These are phyloP conservation scores for Dipodascopsis tothii DNA, from an alignment of 805 yeast genomes.

Conservation along the genomic window DNA sequence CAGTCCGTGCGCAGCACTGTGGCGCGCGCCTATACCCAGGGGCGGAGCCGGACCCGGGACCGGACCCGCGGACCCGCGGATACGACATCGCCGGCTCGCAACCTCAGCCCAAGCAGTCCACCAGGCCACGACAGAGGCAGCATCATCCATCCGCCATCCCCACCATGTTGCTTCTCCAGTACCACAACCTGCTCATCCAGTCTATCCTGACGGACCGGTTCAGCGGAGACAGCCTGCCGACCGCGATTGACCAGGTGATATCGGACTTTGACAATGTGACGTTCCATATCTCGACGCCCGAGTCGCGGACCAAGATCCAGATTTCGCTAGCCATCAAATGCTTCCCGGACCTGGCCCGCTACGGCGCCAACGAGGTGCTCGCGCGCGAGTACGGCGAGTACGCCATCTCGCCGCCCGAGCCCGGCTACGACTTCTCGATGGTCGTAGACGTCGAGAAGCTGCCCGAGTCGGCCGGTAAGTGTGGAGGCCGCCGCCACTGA, in stretches of 20 bases:
- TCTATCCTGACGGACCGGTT: constrained; percentile 71
- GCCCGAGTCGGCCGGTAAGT: constrained; percentile 28
- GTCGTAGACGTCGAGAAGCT: constrained; percentile 51
- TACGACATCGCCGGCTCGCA: too few relatives aligned
- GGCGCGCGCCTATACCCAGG: too few relatives aligned
- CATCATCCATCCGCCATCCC: too few relatives aligned
- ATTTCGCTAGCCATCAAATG: constrained; percentile 69
- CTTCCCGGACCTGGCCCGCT: constrained; percentile 61
- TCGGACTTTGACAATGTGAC: constrained; percentile 95
- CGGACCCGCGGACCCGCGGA: too few relatives aligned
- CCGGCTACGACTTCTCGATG: constrained; percentile 75
- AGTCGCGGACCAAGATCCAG: constrained; percentile 54
- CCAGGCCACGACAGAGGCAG: too few relatives aligned
- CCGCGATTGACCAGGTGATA: constrained; percentile 66
- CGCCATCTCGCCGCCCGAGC: constrained; percentile 47
- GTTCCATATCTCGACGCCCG: constrained; percentile 86
- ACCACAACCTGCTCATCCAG: constrained; percentile 72
- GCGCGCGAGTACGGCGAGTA: constrained; percentile 48
- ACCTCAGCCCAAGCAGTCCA: too few relatives aligned
- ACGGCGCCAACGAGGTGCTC: constrained; percentile 43
- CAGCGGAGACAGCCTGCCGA: constrained; percentile 36
- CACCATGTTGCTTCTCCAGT: constrained; percentile 78
- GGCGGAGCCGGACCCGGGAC: too few relatives aligned
- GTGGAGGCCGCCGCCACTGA: neutral
- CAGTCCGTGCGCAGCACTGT: too few relatives aligned